Base-by-base conservation (phyloP, 352 stramenopile species). In the Phytopythium boreale region DNA sequence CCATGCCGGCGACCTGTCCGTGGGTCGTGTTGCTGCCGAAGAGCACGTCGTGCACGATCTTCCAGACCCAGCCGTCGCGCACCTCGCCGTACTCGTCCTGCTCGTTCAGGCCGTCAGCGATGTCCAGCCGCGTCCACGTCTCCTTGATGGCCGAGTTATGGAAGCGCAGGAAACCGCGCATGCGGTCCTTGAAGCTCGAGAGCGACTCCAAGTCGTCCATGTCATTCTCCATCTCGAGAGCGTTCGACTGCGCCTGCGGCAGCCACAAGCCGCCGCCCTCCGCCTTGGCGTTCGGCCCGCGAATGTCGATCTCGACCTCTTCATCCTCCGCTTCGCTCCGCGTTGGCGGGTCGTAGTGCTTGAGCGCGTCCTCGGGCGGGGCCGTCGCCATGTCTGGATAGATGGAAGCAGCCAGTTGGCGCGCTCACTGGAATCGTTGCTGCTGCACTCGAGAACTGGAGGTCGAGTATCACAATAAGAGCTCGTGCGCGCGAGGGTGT, bases 21-120 rank as follows among this genome's bases (percentile, higher is more conserved):
- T 76, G 76, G 22, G 71, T 71, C 43, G 82, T 90, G 26, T 62
- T 80, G 73, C 77, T 90, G 37, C 79, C 75, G 58, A 90, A 90
- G 57, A 92, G 80, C 53, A 83, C 80, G 57, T 90, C 75, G 64
- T 92, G 80, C 12, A 89, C 74, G n/a, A 70, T 61, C 50, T 87
- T 74, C 72, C 80, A 89, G 51, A 75, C 70, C 64, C 67, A 44
- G n/a, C 66, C 59, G 59, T 71, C 27, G 74, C 69, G n/a, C 56
- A 53, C n/a, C 20, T 75, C 68, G 22, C 71, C 71, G 49, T 76
- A 77, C 47, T 77, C 68, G 15, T 77, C 68, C 26, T 72, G 66
- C 56, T 77, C 71, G 53, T 66, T 70, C 29, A 77, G 63, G 6
- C 67, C 70, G 1, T 77, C 68, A 4, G 71, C 71, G 39, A 77